Conservation (phyloP, 257 asterid species). For the Solanum chilense region DNA sequence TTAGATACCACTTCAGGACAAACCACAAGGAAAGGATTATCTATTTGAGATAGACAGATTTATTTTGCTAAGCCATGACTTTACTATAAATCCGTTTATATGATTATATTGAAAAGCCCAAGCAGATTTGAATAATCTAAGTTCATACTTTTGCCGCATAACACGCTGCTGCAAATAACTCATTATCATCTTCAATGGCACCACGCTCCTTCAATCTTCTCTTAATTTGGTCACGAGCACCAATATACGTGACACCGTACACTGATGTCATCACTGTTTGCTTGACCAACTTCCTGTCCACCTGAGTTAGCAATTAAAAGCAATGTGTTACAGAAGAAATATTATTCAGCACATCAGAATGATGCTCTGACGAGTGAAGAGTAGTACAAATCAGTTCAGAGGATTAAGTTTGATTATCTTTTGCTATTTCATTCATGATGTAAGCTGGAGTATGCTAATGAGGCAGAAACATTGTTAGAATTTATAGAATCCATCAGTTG, state of each 20-base stretch:
- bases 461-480: not conserved
- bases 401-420: not conserved
- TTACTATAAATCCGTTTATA: no score
- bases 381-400: not conserved
- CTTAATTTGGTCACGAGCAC: slow-evolving; percentile 96
- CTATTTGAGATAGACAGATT: not conserved
- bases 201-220: slow-evolving; percentile 85
- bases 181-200: slow-evolving; percentile 51
- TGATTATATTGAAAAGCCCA: not conserved
- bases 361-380: not conserved
- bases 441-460: not conserved
- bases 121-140: not conserved
- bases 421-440: not conserved
- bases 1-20: not conserved
- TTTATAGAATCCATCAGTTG: not conserved
- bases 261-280: slow-evolving; percentile 99
- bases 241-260: slow-evolving; percentile 92
- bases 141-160: slow-evolving; percentile 82
- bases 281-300: slow-evolving; percentile 93
- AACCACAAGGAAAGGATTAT: not conserved
- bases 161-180: slow-evolving; percentile 74
- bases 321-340: not conserved
- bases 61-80: not conserved
- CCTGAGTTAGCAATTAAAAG: slow-evolving; percentile 35
- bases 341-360: not conserved